Conservation (phyloP, 495 filamentous ascomycete genomes). For the Barbatosphaeria neglecta region DNA sequence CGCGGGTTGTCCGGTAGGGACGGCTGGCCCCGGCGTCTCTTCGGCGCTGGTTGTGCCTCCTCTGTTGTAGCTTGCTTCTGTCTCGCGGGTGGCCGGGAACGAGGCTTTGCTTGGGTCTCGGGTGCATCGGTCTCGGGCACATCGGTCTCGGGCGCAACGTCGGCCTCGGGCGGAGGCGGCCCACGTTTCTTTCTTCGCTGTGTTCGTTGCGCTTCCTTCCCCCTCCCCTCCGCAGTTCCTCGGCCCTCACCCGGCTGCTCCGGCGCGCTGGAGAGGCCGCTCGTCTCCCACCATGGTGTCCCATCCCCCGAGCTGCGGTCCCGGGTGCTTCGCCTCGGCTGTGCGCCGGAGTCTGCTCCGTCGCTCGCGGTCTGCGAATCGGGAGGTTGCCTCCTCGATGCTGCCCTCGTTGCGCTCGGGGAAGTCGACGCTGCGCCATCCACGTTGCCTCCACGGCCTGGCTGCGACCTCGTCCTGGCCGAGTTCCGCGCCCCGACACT, state of each 20-base stretch:
- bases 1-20: not conserved
- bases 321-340: not conserved
- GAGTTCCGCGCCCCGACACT: not conserved
- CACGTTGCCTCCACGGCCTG: no score
- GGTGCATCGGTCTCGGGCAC: conserved; percentile 2
- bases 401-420: no score
- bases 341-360: not conserved
- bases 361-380: not conserved
- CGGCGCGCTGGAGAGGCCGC: not conserved
- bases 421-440: no score
- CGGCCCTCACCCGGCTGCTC: not conserved
- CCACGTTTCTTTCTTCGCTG: conserved; percentile 4
- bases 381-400: no score
- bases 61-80: not conserved
- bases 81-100: not conserved
- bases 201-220: not conserved
- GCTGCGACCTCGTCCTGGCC: not conserved
- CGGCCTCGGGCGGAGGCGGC: conserved; percentile 4
- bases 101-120: conserved; percentile 10
- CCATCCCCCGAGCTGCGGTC: not conserved
- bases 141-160: conserved; percentile 9
- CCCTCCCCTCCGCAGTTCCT: no score
- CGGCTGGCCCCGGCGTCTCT: conserved; percentile 1
- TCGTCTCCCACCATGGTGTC: conserved; percentile 4
- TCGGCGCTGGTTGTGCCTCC: not conserved